Evolutionary conservation across 345 rosid species (phyloP), one percentile per base, ranked within the genome.

Genomic region (Acer yangbiense): DNA sequence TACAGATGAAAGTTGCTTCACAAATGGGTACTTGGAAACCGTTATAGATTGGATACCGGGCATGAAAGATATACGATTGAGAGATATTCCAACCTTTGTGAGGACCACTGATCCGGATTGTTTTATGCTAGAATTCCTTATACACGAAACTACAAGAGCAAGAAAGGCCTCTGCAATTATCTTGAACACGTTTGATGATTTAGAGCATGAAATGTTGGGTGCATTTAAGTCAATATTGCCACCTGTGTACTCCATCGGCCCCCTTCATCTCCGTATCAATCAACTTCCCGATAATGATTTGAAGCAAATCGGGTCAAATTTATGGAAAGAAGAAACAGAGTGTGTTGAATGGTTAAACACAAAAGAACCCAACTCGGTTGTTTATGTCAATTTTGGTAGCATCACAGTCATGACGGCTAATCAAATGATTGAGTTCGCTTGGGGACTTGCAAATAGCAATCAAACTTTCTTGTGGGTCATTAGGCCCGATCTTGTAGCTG

Each of bases 311-410:
- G 83, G 82, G 8, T 86, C 90, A 0, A 89, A 73, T 78, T 75
- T 91, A 2, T 91, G 95, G 95, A 87, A 78, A 65, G 93, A 91
- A 55, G 90, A 91, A 18, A 44, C 66, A 0, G 82, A 80, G 12
- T 88, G 95, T 77, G 73, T 89, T 9, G 78, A 67, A 13, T 91
- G 95, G 91, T 83, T 89, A 4, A 81, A 85, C 79, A 65, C 87
- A 0, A 89, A 88, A 71, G 32, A 77, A 21, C 83, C 65, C 29
- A 80, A 81, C 73, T 89, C 91, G 3, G 90, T 91, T 1, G 83
- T 91, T 20, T 89, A 89, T 63, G 90, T 89, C 1, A 91, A 89
- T 71, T 91, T 91, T 16, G 94, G 95, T 8, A 89, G 93, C 85
- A 85, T 91, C 77, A 79, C 95, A 0, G 88, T 89, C 5, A 75